Conservation (phyloP, 2,329 filamentous ascomycete genomes). For the Microdochium nivale region DNA sequence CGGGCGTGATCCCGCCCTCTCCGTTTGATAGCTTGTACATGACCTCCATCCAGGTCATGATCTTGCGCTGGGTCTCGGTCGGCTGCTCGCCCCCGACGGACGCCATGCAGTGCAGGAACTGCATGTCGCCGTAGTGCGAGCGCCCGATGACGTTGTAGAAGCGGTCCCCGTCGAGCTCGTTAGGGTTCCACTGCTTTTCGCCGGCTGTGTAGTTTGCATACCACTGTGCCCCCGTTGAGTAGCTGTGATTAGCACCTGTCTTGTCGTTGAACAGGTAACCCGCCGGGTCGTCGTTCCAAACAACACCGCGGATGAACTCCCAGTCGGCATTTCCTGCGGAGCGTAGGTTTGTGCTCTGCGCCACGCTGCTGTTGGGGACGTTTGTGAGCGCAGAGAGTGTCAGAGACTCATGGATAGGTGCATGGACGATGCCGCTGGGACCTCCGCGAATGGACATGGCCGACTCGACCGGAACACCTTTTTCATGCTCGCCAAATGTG, state of each 20-base stretch:
- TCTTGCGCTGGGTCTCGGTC: constrained; percentile 1
- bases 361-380: background rate
- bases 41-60: constrained; percentile 5
- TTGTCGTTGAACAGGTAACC: constrained; percentile 5
- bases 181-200: background rate
- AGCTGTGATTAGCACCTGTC: background rate
- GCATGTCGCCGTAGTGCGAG: constrained; percentile 6
- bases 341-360: background rate
- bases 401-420: constrained; percentile 4
- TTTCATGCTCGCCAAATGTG: background rate
- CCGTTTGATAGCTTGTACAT: constrained; percentile 6
- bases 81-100: constrained; percentile 3
- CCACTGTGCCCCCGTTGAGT: background rate
- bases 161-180: background rate
- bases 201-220: background rate
- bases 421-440: background rate
- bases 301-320: constrained; percentile 6
- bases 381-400: constrained; percentile 2
- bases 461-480: background rate
- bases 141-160: constrained; percentile 2
- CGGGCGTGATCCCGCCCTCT: background rate
- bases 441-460: background rate
- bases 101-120: constrained; percentile 6
- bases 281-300: constrained; percentile 7
- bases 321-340: background rate